phyloP scores from a whole-genome alignment of 176 grass and related monocot genomes.

The Avena eriantha region DNA sequence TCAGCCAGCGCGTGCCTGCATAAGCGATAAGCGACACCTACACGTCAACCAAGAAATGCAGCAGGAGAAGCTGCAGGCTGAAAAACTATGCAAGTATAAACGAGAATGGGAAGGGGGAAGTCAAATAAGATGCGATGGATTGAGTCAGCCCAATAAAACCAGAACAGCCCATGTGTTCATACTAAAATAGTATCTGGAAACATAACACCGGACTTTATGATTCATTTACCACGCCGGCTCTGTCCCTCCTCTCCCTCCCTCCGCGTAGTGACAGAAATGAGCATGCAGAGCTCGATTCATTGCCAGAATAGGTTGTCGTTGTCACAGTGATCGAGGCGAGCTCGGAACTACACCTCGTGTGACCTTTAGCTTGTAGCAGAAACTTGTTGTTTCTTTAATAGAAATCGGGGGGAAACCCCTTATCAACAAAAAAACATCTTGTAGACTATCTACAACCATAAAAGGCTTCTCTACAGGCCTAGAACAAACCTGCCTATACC shows the following conservation, averaged over 20 bases:
- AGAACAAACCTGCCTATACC: conserved; percentile 7
- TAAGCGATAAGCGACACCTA: neutral
- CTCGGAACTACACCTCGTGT: neutral
- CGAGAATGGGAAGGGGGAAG: neutral
- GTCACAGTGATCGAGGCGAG: neutral
- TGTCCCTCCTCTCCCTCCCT: neutral
- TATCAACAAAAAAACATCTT: too few relatives aligned
- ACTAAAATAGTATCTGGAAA: neutral
- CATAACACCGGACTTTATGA: neutral
- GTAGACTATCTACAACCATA: neutral
- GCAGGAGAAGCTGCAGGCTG: neutral
- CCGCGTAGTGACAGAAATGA: neutral
- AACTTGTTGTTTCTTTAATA: too few relatives aligned
- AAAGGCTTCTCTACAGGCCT: conserved; percentile 21
- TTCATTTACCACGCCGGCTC: neutral
- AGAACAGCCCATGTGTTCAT: neutral
- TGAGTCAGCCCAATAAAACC: neutral
- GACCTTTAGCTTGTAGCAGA: neutral
- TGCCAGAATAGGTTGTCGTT: neutral
- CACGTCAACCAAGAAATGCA: neutral
- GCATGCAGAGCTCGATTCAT: neutral
- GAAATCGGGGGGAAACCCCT: too few relatives aligned
- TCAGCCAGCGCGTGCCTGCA: neutral
- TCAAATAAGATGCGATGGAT: neutral
- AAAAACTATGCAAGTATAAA: neutral